Base-by-base conservation (phyloP, 306 rosid genomes). In the Begonia peltatifolia region DNA sequence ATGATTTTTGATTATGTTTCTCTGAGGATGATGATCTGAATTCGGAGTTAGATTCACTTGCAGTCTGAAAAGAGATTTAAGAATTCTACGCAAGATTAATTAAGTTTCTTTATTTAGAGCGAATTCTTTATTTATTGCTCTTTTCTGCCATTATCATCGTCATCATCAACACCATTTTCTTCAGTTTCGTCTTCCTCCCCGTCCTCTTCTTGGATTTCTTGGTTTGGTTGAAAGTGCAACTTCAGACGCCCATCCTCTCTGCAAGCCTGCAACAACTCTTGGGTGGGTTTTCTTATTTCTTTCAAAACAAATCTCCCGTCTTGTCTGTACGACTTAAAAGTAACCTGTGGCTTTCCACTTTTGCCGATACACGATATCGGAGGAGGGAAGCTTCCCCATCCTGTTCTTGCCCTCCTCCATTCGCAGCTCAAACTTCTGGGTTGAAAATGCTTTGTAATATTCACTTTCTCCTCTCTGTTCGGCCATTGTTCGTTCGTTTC, bases 221-320 rank as follows among this genome's bases (percentile, higher is more conserved):
- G 60, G 41, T 74, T 79, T 9, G 68, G 79, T 74, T 81, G 67
- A 58, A 81, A 72, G 43, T 79, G 79, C 13, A 87, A 74, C 65
- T 63, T 84, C 46, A 81, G 50, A 58, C 93, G 82, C 12, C 96
- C 96, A 41, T 82, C 77, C 69, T 88, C 88, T 61, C 96, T 75
- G 60, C 60, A 67, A 15, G 96, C 93, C 68, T 68, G 95, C 30
- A 88, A 47, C 46, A 84, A 70, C 62, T 88, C 95, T 55, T 63
- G 82, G 7, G 56, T 65, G 6, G 78, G 88, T 54, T 67, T 66
- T 64, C 87, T 80, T 47, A 89, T 65, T 66, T 77, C 75, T 58
- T 59, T 79, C 54, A 88, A 80, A 17, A 88, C 78, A 66, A 88
- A 82, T 63, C 93, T 84, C 6, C 87, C 96, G 65, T 84, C 67